Conservation (phyloP, 2,329 filamentous ascomycete genomes). For the Phyllosticta citrichinensis region DNA sequence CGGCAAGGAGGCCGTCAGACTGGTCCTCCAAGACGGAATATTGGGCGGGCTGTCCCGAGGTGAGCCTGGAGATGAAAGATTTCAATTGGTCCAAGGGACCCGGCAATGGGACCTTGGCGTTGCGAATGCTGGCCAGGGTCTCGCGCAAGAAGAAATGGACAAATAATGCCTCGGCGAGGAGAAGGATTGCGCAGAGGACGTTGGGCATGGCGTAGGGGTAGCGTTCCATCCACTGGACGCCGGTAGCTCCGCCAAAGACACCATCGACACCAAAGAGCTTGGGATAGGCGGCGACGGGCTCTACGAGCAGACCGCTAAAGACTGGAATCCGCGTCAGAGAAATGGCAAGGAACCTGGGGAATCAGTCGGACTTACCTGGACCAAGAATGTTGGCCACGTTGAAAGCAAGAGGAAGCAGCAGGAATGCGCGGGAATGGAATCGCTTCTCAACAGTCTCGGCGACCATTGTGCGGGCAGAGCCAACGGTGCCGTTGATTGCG, state of each 20-base stretch:
- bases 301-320: slow-evolving; percentile 53
- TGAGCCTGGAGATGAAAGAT: slow-evolving; percentile 6
- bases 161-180: slow-evolving; percentile 42
- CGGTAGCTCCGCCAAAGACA: slow-evolving; percentile 41
- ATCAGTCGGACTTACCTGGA: slow-evolving; percentile 16
- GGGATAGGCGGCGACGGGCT: slow-evolving; percentile 48
- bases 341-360: not conserved
- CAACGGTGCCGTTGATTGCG: slow-evolving; percentile 33
- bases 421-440: slow-evolving; percentile 31
- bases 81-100: not conserved
- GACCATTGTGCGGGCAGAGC: slow-evolving; percentile 33
- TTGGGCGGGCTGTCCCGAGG: not conserved
- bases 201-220: slow-evolving; percentile 58
- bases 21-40: slow-evolving; percentile 8
- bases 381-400: slow-evolving; percentile 33
- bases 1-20: slow-evolving; percentile 14
- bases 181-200: slow-evolving; percentile 48
- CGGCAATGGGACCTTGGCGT: not conserved
- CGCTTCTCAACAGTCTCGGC: slow-evolving; percentile 30
- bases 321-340: slow-evolving; percentile 29
- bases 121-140: slow-evolving; percentile 21
- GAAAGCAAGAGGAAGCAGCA: slow-evolving; percentile 31
- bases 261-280: slow-evolving; percentile 47
- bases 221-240: slow-evolving; percentile 49
- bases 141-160: slow-evolving; percentile 54